phyloP scores from a whole-genome alignment of 73 alveolate genomes.

The Uronychia binucleata region DNA sequence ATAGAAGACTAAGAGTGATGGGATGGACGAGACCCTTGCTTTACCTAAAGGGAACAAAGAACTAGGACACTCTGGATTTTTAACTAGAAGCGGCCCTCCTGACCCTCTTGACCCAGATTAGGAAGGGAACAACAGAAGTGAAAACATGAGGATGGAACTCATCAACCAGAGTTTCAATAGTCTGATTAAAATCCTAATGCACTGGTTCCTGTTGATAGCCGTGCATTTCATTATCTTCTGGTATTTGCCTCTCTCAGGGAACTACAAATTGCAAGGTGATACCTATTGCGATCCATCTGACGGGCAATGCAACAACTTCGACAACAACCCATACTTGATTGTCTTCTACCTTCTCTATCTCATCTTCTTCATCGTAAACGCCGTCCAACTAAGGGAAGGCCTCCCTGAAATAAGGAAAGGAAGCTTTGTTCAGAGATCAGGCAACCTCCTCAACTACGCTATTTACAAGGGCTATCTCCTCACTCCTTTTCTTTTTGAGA shows the following conservation, averaged over 20 bases:
- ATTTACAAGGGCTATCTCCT: conserved; percentile 62
- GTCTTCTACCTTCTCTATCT: conserved; percentile 84
- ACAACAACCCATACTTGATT: conserved; percentile 48
- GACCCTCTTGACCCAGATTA: too few species aligned
- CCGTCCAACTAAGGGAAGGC: conserved; percentile 90
- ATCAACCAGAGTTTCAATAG: neutral
- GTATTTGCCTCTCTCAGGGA: conserved; percentile 23
- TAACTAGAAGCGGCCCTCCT: too few species aligned
- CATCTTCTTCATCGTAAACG: conserved; percentile 79
- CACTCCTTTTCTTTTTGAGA: conserved; percentile 88
- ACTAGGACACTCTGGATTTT: too few species aligned
- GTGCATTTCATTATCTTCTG: conserved; percentile 17
- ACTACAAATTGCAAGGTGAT: neutral
- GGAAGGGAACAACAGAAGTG: too few species aligned
- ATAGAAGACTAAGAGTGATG: too few species aligned
- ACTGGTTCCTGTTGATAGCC: conserved; percentile 7
- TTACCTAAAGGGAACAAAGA: too few species aligned
- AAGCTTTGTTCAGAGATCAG: conserved; percentile 72
- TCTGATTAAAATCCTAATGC: neutral
- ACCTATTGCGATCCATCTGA: neutral
- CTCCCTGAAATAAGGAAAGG: conserved; percentile 88
- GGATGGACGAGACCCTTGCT: too few species aligned
- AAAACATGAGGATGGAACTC: neutral
- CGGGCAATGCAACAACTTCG: conserved; percentile 52
- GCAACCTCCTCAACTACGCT: conserved; percentile 43